Conservation (phyloP, 768 basidiomycete species). For the Suillus subaureus region DNA sequence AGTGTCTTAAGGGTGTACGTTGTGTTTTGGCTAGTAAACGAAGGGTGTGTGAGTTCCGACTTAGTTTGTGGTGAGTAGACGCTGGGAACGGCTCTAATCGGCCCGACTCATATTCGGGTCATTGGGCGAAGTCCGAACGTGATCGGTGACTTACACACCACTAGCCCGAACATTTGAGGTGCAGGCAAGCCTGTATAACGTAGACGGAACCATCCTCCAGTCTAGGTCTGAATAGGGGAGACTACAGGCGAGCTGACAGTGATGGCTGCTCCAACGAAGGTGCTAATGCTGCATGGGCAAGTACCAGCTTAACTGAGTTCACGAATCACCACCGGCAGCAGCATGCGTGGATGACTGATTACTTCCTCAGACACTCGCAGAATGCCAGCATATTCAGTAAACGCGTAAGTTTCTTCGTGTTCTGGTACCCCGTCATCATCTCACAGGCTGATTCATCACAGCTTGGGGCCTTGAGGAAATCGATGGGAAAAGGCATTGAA, state of each 20-base stretch:
- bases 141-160: background rate
- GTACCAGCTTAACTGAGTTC: slow-evolving; percentile 13
- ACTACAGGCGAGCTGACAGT: background rate
- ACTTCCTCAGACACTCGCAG: slow-evolving; percentile 60
- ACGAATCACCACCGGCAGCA: background rate
- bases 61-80: background rate
- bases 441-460: slow-evolving; percentile 27
- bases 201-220: background rate
- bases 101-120: background rate
- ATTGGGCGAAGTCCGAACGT: background rate
- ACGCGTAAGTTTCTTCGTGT: slow-evolving; percentile 47
- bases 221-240: background rate
- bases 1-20: background rate
- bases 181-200: background rate
- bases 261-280: slow-evolving; percentile 33
- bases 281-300: slow-evolving; percentile 51
- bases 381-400: slow-evolving; percentile 73
- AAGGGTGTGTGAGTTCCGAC: slow-evolving; percentile 2
- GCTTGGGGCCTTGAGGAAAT: slow-evolving; percentile 75
- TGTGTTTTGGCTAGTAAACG: background rate
- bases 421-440: background rate
- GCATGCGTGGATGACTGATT: slow-evolving; percentile 11
- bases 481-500: slow-evolving; percentile 65
- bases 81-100: background rate
- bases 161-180: background rate